Evolutionary conservation across 2,329 filamentous ascomycete genomes (phyloP).

Genomic region (Penicillium sp.): DNA sequence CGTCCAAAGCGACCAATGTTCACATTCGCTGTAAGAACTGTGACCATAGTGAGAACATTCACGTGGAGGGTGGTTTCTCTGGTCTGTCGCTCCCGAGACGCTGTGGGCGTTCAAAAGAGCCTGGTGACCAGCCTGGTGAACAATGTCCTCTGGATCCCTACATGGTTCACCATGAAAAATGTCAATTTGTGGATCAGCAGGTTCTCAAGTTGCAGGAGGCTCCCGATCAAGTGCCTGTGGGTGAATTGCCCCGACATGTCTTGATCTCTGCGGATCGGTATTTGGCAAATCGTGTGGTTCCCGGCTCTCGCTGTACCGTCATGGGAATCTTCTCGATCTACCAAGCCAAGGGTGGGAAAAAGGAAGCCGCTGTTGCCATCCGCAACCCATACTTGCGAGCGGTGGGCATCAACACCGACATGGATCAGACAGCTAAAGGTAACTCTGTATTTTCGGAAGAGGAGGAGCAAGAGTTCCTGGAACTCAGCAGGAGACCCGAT

Average conservation of each 20-base stretch:
- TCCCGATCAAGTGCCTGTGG: conserved; percentile 93
- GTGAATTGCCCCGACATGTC: conserved; percentile 90
- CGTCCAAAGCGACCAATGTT: conserved; percentile 85
- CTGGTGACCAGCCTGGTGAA: conserved; percentile 60
- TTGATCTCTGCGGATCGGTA: conserved; percentile 95
- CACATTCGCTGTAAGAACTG: conserved; percentile 86
- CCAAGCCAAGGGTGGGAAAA: conserved; percentile 81
- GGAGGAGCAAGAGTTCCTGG: conserved; percentile 92
- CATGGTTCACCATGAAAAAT: conserved; percentile 90
- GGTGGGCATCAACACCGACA: conserved; percentile 83
- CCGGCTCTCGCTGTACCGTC: conserved; percentile 86
- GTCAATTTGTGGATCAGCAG: conserved; percentile 92
- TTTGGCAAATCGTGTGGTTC: conserved; percentile 89
- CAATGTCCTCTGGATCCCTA: conserved; percentile 92
- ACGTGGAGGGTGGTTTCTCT: conserved; percentile 77
- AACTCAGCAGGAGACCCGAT: conserved; percentile 83
- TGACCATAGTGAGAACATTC: conserved; percentile 62
- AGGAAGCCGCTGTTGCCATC: conserved; percentile 82
- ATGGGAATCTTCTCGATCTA: conserved; percentile 99
- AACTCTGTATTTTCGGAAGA: conserved; percentile 81
- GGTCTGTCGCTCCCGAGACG: conserved; percentile 76
- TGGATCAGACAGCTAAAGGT: conserved; percentile 84
- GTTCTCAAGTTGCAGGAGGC: conserved; percentile 97
- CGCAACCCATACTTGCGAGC: conserved; percentile 90
- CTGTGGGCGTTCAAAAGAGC: conserved; percentile 59